Conservation (phyloP, 345 rosid genomes). For the Hevea brasiliensis region DNA sequence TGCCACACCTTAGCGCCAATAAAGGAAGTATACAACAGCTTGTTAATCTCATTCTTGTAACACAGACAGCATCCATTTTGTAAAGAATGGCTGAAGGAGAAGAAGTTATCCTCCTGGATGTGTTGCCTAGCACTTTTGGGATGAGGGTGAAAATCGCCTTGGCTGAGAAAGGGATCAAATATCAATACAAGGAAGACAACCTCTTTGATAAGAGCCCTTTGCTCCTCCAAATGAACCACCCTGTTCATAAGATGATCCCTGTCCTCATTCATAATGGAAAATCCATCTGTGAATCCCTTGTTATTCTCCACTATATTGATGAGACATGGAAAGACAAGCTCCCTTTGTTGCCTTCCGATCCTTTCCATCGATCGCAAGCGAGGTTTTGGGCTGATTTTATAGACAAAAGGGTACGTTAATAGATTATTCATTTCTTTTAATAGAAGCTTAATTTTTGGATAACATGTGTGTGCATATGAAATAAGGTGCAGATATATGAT, state of each 20-base stretch:
- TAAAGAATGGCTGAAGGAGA: neutral
- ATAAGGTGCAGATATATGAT: neutral
- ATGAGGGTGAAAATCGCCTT: neutral
- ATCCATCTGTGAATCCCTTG: neutral
- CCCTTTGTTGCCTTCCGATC: neutral
- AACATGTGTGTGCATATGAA: too few species aligned
- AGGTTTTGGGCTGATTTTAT: conserved; percentile 1
- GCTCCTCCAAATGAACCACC: conserved; percentile 2
- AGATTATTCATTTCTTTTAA: too few species aligned
- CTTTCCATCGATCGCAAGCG: neutral
- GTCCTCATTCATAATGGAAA: neutral
- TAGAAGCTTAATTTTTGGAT: too few species aligned
- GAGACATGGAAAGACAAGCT: neutral
- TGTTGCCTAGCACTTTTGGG: neutral
- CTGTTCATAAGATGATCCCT: neutral
- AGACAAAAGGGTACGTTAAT: too few species aligned
- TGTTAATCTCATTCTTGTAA: neutral
- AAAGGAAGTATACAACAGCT: neutral
- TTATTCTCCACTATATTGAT: neutral
- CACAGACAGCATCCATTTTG: too few species aligned
- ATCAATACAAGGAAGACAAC: neutral
- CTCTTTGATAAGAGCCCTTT: neutral
- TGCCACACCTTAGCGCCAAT: too few species aligned
- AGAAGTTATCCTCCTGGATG: neutral
- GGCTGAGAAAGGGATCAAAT: neutral